Percentiles rank a stretch among this genome's conserved stretches.
Conservation (phyloP, 1,284 basidiomycete species). For the Cryptococcus hybrid region DNA sequence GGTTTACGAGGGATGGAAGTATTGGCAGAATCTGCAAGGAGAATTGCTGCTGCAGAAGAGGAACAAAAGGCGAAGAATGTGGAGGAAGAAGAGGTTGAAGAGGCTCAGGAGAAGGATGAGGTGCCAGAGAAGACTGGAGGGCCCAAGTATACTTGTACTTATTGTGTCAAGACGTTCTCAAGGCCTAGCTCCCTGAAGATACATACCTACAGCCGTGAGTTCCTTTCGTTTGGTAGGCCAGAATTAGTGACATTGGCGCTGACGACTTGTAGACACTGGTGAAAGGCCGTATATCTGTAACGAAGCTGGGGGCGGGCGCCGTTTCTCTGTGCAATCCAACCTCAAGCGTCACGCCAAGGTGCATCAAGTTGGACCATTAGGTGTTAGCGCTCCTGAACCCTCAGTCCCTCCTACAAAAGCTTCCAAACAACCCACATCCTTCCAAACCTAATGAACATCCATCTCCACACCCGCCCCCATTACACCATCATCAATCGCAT, state of each 20-base stretch:
- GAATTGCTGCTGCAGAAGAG: conserved; percentile 34
- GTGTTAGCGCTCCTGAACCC: not conserved
- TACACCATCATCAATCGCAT: conserved; percentile 1
- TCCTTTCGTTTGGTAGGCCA: too few species aligned
- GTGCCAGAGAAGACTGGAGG: conserved; percentile 17
- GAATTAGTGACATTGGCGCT: not conserved
- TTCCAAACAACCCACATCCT: not conserved
- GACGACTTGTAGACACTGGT: conserved; percentile 36
- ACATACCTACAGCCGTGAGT: conserved; percentile 48
- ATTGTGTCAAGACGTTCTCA: conserved; percentile 45
- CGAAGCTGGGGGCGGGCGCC: conserved; percentile 38
- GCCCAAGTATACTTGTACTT: conserved; percentile 44
- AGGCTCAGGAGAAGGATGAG: conserved; percentile 11
- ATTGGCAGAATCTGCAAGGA: conserved; percentile 34
- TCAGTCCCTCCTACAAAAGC: not conserved
- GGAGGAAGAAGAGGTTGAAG: conserved; percentile 6
- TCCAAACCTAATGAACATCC: not conserved
- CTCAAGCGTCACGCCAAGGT: conserved; percentile 47
- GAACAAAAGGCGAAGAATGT: conserved; percentile 11
- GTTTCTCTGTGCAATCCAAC: conserved; percentile 49
- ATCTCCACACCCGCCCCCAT: not conserved
- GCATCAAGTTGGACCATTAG: conserved; percentile 28
- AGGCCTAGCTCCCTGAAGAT: conserved; percentile 44
- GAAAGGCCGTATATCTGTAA: conserved; percentile 45
- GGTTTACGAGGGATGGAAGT: conserved; percentile 45